These are phyloP conservation scores for Dittrichia graveolens DNA, from an alignment of 129 eudicot species.

Conservation along the genomic window DNA sequence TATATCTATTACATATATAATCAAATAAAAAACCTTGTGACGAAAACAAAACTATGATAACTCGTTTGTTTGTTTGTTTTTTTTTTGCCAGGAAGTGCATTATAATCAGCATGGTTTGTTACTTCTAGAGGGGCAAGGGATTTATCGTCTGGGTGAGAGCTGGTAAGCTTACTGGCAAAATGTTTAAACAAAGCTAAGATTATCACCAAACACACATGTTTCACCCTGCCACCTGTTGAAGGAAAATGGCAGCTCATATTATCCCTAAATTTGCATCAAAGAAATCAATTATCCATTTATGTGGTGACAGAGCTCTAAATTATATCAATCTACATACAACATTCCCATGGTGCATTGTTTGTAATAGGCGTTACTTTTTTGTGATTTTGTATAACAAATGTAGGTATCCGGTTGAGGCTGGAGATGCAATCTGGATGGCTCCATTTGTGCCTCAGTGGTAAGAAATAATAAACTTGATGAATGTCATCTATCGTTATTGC, in stretches of 20 bases:
- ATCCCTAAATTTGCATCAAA: too few relatives aligned
- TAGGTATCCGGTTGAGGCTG: slow-evolving; percentile 96
- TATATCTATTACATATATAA: neutral
- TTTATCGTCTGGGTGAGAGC: slow-evolving; percentile 90
- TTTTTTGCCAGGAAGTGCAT: slow-evolving; percentile 77
- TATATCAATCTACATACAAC: too few relatives aligned
- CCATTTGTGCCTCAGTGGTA: slow-evolving; percentile 99
- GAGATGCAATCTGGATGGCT: slow-evolving; percentile 99
- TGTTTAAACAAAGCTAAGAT: neutral
- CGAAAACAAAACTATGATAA: neutral
- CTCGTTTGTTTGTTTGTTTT: slow-evolving; percentile 11
- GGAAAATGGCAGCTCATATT: too few relatives aligned
- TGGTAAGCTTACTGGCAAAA: slow-evolving; percentile 55
- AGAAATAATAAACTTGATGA: slow-evolving; percentile 37
- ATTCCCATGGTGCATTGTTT: too few relatives aligned
- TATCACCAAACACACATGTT: neutral
- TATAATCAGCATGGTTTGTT: slow-evolving; percentile 95
- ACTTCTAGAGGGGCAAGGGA: slow-evolving; percentile 93
- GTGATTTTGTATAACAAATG: slow-evolving; percentile 10
- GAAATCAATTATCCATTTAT: too few relatives aligned
- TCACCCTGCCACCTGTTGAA: neutral
- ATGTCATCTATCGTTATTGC: slow-evolving; percentile 5
- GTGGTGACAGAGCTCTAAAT: too few relatives aligned
- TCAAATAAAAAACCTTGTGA: neutral
- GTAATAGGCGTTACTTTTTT: neutral